phyloP scores from a whole-genome alignment of 805 yeast species.

The Lipomyces mesembrius region DNA sequence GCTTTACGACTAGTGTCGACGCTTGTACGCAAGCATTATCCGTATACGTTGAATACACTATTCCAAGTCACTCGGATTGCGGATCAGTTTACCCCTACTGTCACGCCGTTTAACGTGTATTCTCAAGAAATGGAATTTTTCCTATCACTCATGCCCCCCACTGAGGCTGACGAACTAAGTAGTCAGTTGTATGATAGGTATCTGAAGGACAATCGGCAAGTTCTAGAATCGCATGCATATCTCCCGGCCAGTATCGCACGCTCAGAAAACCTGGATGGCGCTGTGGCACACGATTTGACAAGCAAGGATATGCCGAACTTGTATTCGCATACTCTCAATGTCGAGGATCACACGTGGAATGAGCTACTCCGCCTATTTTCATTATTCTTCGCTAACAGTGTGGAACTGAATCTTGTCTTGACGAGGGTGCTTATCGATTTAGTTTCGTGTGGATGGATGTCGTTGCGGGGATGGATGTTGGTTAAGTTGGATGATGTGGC shows the following conservation, averaged over 20 bases:
- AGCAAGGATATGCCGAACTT: conserved; percentile 4
- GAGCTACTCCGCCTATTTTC: conserved; percentile 20
- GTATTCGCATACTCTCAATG: conserved; percentile 20
- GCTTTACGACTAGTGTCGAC: conserved; percentile 39
- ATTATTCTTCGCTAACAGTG: conserved; percentile 39
- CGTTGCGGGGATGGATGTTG: conserved; percentile 39
- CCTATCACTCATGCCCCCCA: conserved; percentile 19
- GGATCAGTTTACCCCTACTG: conserved; percentile 19
- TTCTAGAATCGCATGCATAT: conserved; percentile 35
- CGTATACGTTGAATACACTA: conserved; percentile 36
- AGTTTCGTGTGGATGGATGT: conserved; percentile 38
- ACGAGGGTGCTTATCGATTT: conserved; percentile 40
- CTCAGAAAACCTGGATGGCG: background rate
- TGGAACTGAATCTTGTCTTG: conserved; percentile 41
- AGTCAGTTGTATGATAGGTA: conserved; percentile 35
- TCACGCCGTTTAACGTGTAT: conserved; percentile 32
- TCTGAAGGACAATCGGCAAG: conserved; percentile 29
- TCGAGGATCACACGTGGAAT: conserved; percentile 25
- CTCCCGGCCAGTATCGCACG: conserved; percentile 17
- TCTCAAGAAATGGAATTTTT: conserved; percentile 32
- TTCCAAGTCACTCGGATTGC: conserved; percentile 25
- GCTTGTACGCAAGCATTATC: conserved; percentile 40
- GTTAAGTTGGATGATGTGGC: conserved; percentile 30
- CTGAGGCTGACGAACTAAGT: conserved; percentile 5
- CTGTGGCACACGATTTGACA: background rate